Conservation (phyloP, 75 land plant species). For the Isoetes taiwanensis region DNA sequence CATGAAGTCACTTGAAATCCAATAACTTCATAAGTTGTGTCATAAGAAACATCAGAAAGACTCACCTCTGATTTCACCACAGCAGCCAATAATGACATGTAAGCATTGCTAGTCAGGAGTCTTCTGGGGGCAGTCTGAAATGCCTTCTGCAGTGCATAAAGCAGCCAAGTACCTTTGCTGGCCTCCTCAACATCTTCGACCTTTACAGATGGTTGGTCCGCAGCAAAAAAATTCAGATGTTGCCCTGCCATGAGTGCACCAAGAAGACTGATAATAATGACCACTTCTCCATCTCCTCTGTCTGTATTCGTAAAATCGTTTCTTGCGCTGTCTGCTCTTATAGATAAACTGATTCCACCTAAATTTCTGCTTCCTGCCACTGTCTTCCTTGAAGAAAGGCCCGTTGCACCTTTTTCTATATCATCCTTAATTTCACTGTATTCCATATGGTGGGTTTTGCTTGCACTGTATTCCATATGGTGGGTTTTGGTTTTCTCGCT, state of each 20-base stretch:
- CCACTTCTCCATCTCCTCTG: slow-evolving; percentile 71
- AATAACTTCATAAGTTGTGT: background rate
- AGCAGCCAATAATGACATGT: slow-evolving; percentile 57
- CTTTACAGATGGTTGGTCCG: slow-evolving; percentile 20
- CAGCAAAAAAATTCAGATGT: slow-evolving; percentile 39
- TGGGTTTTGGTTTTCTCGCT: background rate
- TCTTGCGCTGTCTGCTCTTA: slow-evolving; percentile 79
- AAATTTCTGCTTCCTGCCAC: slow-evolving; percentile 39
- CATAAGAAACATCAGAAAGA: slow-evolving; percentile 3
- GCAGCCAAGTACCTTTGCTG: slow-evolving; percentile 47
- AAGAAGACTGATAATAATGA: slow-evolving; percentile 69
- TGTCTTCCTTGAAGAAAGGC: background rate
- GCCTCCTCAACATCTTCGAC: slow-evolving; percentile 22
- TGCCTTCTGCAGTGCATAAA: slow-evolving; percentile 88
- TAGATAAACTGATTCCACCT: slow-evolving; percentile 80
- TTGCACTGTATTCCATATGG: background rate
- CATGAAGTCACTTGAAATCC: too few species aligned
- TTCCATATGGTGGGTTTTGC: background rate
- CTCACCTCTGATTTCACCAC: slow-evolving; percentile 47
- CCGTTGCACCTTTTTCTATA: background rate
- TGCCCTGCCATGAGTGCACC: slow-evolving; percentile 70
- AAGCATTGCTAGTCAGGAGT: slow-evolving; percentile 66
- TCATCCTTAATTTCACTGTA: background rate
- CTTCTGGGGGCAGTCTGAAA: slow-evolving; percentile 81
- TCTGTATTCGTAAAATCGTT: slow-evolving; percentile 82